These are phyloP conservation scores for Cercospora sp. DNA, from an alignment of 2,329 filamentous ascomycete genomes.

Conservation along the genomic window DNA sequence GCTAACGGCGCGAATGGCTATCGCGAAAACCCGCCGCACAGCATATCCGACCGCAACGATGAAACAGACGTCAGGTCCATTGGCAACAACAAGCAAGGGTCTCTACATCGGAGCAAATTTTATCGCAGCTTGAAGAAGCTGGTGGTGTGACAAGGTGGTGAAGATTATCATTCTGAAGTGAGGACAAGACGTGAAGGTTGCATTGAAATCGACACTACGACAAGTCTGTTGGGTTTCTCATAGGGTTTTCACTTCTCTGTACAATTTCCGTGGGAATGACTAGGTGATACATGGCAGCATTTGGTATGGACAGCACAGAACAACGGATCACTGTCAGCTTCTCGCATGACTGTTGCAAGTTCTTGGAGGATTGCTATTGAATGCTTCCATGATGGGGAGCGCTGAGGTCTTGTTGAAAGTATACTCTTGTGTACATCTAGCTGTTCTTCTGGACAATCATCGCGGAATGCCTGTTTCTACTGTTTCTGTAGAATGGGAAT, in stretches of 20 bases:
- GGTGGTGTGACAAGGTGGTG: background rate
- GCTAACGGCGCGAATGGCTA: background rate
- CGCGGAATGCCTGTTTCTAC: no score
- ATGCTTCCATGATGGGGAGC: no score
- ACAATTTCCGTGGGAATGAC: background rate
- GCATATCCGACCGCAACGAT: background rate
- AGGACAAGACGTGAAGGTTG: background rate
- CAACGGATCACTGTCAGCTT: no score
- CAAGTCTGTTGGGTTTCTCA: background rate
- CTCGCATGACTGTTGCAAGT: no score
- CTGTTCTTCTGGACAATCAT: no score
- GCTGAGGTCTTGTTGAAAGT: no score
- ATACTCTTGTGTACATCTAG: no score
- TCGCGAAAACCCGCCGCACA: background rate
- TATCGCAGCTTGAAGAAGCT: background rate
- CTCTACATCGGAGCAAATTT: background rate
- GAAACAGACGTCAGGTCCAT: background rate
- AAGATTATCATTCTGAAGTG: background rate
- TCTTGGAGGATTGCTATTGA: no score
- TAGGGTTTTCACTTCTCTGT: background rate
- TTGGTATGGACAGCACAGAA: no score
- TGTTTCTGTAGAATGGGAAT: no score
- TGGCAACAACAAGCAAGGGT: background rate
- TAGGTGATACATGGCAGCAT: no score
- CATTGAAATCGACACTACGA: background rate